A percentile compares a stretch with the other conserved stretches of the same genome.
phyloP scores from a whole-genome alignment of 257 asterid species.

The Scutellaria galericulata region DNA sequence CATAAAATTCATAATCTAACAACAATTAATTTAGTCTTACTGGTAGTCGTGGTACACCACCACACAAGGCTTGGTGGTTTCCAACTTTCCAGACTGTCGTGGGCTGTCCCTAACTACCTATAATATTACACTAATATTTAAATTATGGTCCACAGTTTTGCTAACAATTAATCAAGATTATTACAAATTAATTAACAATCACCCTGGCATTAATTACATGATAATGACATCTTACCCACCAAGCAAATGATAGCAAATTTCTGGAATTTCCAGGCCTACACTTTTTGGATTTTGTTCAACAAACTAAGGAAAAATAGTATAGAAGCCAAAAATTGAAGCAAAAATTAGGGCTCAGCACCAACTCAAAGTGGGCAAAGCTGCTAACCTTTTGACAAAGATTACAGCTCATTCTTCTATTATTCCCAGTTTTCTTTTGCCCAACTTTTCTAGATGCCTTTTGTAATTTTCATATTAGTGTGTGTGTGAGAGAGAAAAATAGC shows the following conservation, averaged over 20 bases:
- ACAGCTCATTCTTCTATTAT: slow-evolving; percentile 48
- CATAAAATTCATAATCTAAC: not conserved
- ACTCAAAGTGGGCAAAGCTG: slow-evolving; percentile 36
- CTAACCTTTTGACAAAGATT: slow-evolving; percentile 33
- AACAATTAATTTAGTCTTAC: not conserved
- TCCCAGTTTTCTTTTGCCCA: slow-evolving; percentile 8
- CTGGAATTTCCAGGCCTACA: slow-evolving; percentile 22
- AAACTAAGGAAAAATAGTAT: slow-evolving; percentile 26
- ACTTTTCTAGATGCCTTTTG: slow-evolving; percentile 13
- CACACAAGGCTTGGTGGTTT: not conserved
- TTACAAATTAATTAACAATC: not conserved
- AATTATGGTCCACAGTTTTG: not conserved
- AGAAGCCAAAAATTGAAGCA: slow-evolving; percentile 11
- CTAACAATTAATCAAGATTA: not conserved
- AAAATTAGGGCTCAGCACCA: slow-evolving; percentile 36
- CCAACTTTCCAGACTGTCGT: slow-evolving; percentile 31
- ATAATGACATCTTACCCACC: slow-evolving; percentile 53
- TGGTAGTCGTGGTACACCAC: slow-evolving; percentile 21
- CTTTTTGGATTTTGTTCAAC: slow-evolving; percentile 31
- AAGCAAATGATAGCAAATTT: not conserved
- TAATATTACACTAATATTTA: not conserved
- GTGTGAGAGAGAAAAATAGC: not conserved
- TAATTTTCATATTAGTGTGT: not conserved
- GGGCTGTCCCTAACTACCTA: slow-evolving; percentile 20
- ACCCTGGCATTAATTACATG: slow-evolving; percentile 25